phyloP scores from a whole-genome alignment of 495 filamentous ascomycete species.

The Xylaria venustula region DNA sequence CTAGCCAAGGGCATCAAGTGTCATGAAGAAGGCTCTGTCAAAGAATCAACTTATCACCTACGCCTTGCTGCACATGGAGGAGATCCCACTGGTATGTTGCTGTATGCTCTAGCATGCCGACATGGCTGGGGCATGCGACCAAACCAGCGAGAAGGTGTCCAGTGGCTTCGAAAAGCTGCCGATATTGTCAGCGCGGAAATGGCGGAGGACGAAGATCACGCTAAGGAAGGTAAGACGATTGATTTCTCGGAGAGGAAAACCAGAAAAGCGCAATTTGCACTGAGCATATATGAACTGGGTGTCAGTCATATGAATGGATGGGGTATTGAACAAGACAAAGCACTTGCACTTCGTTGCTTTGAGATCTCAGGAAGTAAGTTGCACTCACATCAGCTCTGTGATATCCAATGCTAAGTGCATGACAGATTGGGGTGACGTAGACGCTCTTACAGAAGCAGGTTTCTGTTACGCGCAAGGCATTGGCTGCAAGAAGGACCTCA shows the following conservation, averaged over 20 bases:
- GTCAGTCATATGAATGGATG: slow-evolving; percentile 98
- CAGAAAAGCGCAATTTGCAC: slow-evolving; percentile 84
- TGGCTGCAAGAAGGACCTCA: slow-evolving; percentile 91
- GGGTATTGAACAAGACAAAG: slow-evolving; percentile 92
- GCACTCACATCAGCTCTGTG: background rate
- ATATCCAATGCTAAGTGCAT: slow-evolving; percentile 20
- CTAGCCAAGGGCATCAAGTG: slow-evolving; percentile 81
- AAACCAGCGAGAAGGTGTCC: slow-evolving; percentile 83
- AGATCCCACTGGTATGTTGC: slow-evolving; percentile 88
- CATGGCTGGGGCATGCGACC: slow-evolving; percentile 97
- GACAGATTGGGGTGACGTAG: slow-evolving; percentile 87
- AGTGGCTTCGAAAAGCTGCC: slow-evolving; percentile 87
- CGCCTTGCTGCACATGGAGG: slow-evolving; percentile 82
- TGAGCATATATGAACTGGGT: slow-evolving; percentile 93
- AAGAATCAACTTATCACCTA: slow-evolving; percentile 93
- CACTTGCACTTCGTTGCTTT: slow-evolving; percentile 84
- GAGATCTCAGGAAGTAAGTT: slow-evolving; percentile 85
- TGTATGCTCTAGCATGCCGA: slow-evolving; percentile 94
- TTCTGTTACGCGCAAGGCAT: slow-evolving; percentile 86
- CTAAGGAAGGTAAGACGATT: slow-evolving; percentile 60
- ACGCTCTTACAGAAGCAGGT: slow-evolving; percentile 84
- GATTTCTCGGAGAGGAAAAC: slow-evolving; percentile 70
- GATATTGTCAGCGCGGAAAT: slow-evolving; percentile 81
- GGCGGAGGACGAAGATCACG: slow-evolving; percentile 69
- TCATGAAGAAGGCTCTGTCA: slow-evolving; percentile 80